Percentiles rank a stretch among this genome's conserved stretches.
Evolutionary conservation across 208 protist species (phyloP).

Genomic region (Tritrichomonas foetus): DNA sequence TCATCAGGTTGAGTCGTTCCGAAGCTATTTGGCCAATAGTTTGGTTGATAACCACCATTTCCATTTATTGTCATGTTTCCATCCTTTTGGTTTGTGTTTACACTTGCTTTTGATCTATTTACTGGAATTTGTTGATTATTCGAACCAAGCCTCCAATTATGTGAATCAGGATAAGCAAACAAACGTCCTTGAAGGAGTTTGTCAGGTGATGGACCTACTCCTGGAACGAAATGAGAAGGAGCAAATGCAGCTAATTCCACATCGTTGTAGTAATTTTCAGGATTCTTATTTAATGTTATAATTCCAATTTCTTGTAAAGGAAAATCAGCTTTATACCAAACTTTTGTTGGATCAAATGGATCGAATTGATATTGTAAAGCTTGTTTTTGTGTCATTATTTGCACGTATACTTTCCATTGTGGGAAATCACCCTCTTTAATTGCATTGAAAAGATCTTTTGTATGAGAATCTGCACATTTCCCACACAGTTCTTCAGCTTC

Average conservation of each 20-base stretch:
- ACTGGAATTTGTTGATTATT: background rate
- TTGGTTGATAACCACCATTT: too few relatives aligned
- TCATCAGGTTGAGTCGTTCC: too few relatives aligned
- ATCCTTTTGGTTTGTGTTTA: too few relatives aligned
- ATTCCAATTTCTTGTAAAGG: background rate
- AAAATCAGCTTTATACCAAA: background rate
- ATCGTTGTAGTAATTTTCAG: conserved; percentile 11
- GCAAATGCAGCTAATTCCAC: conserved; percentile 4
- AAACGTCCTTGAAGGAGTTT: background rate
- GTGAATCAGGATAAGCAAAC: conserved; percentile 28
- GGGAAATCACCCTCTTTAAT: too few relatives aligned
- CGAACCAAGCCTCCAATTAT: background rate
- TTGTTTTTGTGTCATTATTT: too few relatives aligned
- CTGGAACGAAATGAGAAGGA: background rate
- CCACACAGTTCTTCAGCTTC: too few relatives aligned
- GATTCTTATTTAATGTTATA: background rate
- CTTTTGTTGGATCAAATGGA: conserved; percentile 25
- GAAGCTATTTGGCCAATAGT: too few relatives aligned
- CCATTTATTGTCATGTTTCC: too few relatives aligned
- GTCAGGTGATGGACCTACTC: background rate
- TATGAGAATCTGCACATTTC: too few relatives aligned
- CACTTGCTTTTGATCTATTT: too few relatives aligned
- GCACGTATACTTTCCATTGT: too few relatives aligned
- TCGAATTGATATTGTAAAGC: background rate
- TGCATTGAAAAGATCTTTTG: too few relatives aligned